Conservation (phyloP, 2,329 filamentous ascomycete species). For the Fusarium hainanense region DNA sequence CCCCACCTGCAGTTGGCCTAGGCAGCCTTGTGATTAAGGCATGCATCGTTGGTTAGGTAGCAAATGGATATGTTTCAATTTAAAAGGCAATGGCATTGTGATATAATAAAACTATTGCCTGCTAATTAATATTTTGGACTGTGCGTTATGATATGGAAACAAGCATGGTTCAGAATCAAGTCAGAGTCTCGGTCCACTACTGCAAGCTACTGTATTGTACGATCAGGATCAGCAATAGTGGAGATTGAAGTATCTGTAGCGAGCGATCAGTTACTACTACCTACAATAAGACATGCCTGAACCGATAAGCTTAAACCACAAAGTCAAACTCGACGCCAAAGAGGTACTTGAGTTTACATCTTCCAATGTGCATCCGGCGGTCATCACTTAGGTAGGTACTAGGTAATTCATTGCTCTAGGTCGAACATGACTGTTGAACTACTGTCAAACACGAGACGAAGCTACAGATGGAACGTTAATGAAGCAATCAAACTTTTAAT, state of each 20-base stretch:
- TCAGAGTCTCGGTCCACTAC: neutral
- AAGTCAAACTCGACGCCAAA: neutral
- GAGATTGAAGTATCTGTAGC: neutral
- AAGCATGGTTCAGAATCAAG: neutral
- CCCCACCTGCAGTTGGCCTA: neutral
- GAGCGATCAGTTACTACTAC: neutral
- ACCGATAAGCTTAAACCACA: constrained; percentile 22
- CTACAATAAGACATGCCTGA: neutral
- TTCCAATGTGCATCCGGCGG: neutral
- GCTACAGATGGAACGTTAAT: neutral
- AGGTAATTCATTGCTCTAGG: neutral
- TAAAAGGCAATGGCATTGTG: neutral
- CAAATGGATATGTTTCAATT: neutral
- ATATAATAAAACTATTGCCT: neutral
- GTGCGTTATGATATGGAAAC: neutral
- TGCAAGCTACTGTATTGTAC: neutral
- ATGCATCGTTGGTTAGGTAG: neutral
- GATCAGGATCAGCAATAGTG: neutral
- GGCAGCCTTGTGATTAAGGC: neutral
- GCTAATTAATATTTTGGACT: neutral
- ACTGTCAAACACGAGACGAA: neutral
- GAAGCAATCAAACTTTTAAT: constrained; percentile 2
- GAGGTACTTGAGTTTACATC: neutral
- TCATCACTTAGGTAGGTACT: neutral
- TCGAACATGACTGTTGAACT: neutral